These are phyloP conservation scores for Diaporthe vaccinii DNA, from an alignment of 2,329 filamentous ascomycete genomes.

Conservation along the genomic window DNA sequence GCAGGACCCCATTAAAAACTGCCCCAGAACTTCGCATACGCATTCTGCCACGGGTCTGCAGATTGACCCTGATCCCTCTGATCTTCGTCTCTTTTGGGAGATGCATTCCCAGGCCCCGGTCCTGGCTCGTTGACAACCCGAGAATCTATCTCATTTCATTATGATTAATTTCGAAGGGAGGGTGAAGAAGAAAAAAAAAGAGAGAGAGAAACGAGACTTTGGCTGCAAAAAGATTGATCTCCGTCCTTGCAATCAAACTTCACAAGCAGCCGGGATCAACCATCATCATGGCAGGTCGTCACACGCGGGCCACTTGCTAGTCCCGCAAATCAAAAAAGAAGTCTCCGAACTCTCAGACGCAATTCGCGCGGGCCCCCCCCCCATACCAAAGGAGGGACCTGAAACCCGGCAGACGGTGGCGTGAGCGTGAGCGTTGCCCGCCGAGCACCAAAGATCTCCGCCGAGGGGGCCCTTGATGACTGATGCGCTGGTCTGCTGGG, in stretches of 20 bases:
- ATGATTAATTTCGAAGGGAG: constrained; percentile 10
- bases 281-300: constrained; percentile 7
- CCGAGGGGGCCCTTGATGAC: constrained; percentile 3
- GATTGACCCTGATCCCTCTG: constrained; percentile 6
- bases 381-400: constrained; percentile 10
- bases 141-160: constrained; percentile 10
- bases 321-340: constrained; percentile 33
- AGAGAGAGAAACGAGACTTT: background rate
- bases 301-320: constrained; percentile 26
- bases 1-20: constrained; percentile 16
- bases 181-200: background rate
- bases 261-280: constrained; percentile 17
- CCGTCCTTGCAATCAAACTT: constrained; percentile 31
- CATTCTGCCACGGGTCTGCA: constrained; percentile 12
- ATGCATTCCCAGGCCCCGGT: background rate
- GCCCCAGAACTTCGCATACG: constrained; percentile 13
- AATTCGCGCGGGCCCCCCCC: constrained; percentile 7
- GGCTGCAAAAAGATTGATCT: constrained; percentile 23
- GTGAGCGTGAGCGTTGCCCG: constrained; percentile 13
- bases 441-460: constrained; percentile 17
- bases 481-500: background rate
- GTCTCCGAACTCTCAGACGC: constrained; percentile 30
- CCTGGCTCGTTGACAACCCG: constrained; percentile 6
- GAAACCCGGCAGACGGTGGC: constrained; percentile 31
- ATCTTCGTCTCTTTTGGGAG: background rate